Base-by-base conservation (phyloP, 441 rosid species). In the Croton laevigatus region DNA sequence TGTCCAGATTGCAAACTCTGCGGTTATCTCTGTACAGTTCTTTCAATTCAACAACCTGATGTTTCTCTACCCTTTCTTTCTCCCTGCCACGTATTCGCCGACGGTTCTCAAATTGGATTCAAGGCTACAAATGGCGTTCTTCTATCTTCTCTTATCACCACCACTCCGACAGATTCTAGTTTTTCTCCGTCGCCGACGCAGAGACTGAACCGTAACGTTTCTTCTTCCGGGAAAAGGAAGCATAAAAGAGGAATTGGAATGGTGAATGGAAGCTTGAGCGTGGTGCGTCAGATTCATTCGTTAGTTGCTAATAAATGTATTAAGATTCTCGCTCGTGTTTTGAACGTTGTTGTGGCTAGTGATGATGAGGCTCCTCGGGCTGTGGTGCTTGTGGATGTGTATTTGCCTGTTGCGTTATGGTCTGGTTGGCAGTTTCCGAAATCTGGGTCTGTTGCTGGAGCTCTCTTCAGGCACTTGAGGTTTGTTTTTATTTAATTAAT, bases 361-460 rank as follows among this genome's bases (percentile, higher is more conserved):
- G 34, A 8, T 6, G 79, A 68, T 57, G 87, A 84, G 63, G 82
- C 73, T 10, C 85, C 73, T 10, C 85, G 93, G 75, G 91, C 78
- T 13, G 84, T 83, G 40, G 88, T 88, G 63, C 80, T 94, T 60
- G 93, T 91, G 23, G 98, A 94, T 75, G 91, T 90, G 19, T 87
- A 80, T 70, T 65, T 94, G 62, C 95, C 89, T 17, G 23, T 87
- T 71, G 87, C 79, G 17, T 57, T 87, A 71, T 91, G 93, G 95
- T 72, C 85, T 6, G 95, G 92, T 4, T 89, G 97, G 97, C 97
- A 91, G 82, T 90, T 94, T 70, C 94, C 97, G 0, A 85, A 76
- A 68, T 85, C 75, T 1, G 78, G 80, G 11, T 66, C 90, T 19
- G 55, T 84, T 62, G 97, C 95, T 51, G 88, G 85, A 67, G 73